phyloP scores from a whole-genome alignment of 805 yeast species.

The Pichia californica region DNA sequence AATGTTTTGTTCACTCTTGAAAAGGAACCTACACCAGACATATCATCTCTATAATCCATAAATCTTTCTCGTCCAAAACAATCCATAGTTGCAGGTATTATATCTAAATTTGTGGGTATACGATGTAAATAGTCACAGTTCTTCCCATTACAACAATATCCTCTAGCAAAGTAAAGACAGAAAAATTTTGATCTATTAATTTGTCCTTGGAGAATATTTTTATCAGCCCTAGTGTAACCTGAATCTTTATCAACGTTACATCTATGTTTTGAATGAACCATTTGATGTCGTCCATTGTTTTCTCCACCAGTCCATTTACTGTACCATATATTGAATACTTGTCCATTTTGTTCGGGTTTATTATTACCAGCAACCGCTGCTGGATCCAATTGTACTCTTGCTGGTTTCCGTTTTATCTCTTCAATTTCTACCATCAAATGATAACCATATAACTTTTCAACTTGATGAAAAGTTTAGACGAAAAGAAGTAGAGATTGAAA shows the following conservation, averaged over 20 bases:
- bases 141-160: constrained; percentile 75
- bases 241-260: constrained; percentile 58
- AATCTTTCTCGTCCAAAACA: constrained; percentile 92
- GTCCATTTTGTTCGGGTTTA: constrained; percentile 75
- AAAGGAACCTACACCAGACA: constrained; percentile 90
- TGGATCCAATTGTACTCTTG: constrained; percentile 70
- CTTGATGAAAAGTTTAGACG: too few relatives aligned
- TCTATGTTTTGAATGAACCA: constrained; percentile 46
- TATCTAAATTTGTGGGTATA: constrained; percentile 58
- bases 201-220: constrained; percentile 26
- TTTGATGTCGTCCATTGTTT: constrained; percentile 33
- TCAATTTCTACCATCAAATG: too few relatives aligned
- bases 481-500: too few relatives aligned
- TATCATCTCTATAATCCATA: constrained; percentile 78
- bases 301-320: constrained; percentile 84
- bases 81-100: constrained; percentile 59
- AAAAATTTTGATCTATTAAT: constrained; percentile 38
- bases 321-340: constrained; percentile 82
- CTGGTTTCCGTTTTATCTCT: constrained; percentile 33
- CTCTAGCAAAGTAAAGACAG: constrained; percentile 84
- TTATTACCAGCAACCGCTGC: constrained; percentile 46
- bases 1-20: constrained; percentile 63
- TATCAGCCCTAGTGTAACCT: constrained; percentile 70
- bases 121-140: constrained; percentile 76
- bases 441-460: too few relatives aligned